Percentiles rank a stretch among this genome's conserved stretches.
phyloP scores from a whole-genome alignment of 208 protist genomes.

The Leishmania turanica region DNA sequence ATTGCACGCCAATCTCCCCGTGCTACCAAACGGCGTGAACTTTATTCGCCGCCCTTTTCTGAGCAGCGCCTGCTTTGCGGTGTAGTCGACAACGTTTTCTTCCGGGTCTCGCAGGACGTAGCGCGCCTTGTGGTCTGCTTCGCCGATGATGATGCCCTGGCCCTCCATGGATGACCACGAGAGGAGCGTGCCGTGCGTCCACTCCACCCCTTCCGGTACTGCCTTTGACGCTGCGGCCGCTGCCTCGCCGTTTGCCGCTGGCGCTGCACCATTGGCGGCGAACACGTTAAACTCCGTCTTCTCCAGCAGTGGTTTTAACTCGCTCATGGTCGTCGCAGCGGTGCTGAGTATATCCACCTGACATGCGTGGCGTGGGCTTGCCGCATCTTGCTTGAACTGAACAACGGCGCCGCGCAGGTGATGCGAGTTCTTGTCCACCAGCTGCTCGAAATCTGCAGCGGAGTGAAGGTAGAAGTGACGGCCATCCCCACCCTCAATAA shows the following conservation, averaged over 20 bases:
- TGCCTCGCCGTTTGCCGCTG: conserved; percentile 1
- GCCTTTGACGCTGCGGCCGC: background rate
- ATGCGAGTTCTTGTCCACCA: conserved; percentile 61
- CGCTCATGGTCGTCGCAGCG: conserved; percentile 35
- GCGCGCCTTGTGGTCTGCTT: conserved; percentile 40
- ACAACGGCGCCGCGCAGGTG: conserved; percentile 84
- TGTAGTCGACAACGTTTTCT: conserved; percentile 74
- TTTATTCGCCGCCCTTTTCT: conserved; percentile 72
- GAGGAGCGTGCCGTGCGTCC: conserved; percentile 67
- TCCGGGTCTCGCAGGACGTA: conserved; percentile 83
- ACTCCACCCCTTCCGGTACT: conserved; percentile 45
- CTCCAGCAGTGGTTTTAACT: conserved; percentile 59
- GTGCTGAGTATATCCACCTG: conserved; percentile 75
- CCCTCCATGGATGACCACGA: conserved; percentile 75
- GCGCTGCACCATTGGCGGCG: background rate
- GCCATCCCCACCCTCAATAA: conserved; percentile 74
- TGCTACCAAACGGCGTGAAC: conserved; percentile 72
- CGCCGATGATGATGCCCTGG: conserved; percentile 85
- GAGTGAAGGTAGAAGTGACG: conserved; percentile 74
- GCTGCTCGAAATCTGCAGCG: conserved; percentile 75
- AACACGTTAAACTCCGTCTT: background rate
- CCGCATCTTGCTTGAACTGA: conserved; percentile 53
- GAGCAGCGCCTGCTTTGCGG: conserved; percentile 39
- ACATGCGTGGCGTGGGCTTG: conserved; percentile 51
- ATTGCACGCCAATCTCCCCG: conserved; percentile 68